These are phyloP conservation scores for Thoreauomyces humboldtii DNA, from an alignment of 192 early-diverging fungal genomes.

Conservation along the genomic window DNA sequence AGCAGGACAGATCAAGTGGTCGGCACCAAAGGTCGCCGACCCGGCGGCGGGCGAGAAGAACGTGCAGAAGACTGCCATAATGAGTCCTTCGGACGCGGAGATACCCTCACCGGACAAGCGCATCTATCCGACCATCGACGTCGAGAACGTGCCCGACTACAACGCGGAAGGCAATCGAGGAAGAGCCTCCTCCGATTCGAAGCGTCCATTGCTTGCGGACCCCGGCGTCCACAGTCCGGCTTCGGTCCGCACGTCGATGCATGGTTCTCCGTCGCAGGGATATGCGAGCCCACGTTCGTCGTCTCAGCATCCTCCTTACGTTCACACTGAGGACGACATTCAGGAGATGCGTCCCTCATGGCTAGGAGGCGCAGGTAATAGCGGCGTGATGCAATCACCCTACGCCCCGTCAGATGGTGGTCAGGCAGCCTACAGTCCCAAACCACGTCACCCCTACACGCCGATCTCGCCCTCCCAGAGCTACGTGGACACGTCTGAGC, in stretches of 20 bases:
- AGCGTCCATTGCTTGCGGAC: background rate
- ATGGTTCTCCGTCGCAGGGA: background rate
- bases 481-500: background rate
- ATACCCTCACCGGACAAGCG: background rate
- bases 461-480: constrained; percentile 7
- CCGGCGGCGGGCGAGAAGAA: background rate
- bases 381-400: no score
- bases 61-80: background rate
- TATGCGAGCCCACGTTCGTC: background rate
- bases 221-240: background rate
- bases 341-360: constrained; percentile 14
- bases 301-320: background rate
- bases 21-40: background rate
- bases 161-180: background rate
- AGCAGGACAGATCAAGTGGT: constrained; percentile 28
- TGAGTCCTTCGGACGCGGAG: background rate
- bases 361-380: constrained; percentile 1
- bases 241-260: background rate
- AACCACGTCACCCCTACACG: constrained; percentile 6
- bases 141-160: background rate
- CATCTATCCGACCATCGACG: background rate
- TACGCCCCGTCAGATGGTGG: no score
- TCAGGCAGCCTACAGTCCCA: background rate
- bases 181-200: background rate
- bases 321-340: background rate